Percentiles rank a stretch among this genome's conserved stretches.
Evolutionary conservation across 805 yeast genomes (phyloP).

Genomic region (Novakomyces olei): DNA sequence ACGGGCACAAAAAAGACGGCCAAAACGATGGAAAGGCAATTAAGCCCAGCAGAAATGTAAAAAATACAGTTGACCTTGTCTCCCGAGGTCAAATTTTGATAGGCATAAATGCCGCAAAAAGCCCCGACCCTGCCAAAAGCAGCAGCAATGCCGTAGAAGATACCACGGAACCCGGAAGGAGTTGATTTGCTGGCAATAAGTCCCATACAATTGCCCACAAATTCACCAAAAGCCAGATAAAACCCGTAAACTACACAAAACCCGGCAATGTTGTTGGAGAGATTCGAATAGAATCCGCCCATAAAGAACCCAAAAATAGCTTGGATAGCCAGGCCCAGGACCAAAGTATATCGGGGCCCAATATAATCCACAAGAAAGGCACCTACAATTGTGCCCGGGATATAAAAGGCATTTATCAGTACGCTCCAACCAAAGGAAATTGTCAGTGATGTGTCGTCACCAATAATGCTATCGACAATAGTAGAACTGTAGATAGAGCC

Average conservation of each 20-base stretch:
- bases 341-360: slow-evolving; percentile 73
- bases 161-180: slow-evolving; percentile 75
- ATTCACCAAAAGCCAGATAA: slow-evolving; percentile 70
- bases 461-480: slow-evolving; percentile 37
- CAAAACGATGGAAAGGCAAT: slow-evolving; percentile 12
- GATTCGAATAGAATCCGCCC: slow-evolving; percentile 43
- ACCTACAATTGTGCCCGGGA: slow-evolving; percentile 79
- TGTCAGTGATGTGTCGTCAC: slow-evolving; percentile 38
- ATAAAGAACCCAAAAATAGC: slow-evolving; percentile 62
- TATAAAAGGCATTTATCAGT: slow-evolving; percentile 64
- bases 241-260: slow-evolving; percentile 78
- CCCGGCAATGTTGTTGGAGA: slow-evolving; percentile 44
- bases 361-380: slow-evolving; percentile 66
- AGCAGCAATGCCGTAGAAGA: slow-evolving; percentile 77
- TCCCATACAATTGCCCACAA: slow-evolving; percentile 86
- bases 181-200: slow-evolving; percentile 66
- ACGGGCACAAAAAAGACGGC: slow-evolving; percentile 56
- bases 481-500: slow-evolving; percentile 66
- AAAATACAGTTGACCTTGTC: slow-evolving; percentile 1
- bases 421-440: slow-evolving; percentile 81
- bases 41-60: slow-evolving; percentile 2
- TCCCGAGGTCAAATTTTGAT: too few relatives aligned
- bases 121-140: slow-evolving; percentile 87
- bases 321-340: slow-evolving; percentile 46
- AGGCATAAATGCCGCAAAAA: slow-evolving; percentile 69